These are phyloP conservation scores for Trypanosoma avium DNA, from an alignment of 208 protist species.

Conservation along the genomic window DNA sequence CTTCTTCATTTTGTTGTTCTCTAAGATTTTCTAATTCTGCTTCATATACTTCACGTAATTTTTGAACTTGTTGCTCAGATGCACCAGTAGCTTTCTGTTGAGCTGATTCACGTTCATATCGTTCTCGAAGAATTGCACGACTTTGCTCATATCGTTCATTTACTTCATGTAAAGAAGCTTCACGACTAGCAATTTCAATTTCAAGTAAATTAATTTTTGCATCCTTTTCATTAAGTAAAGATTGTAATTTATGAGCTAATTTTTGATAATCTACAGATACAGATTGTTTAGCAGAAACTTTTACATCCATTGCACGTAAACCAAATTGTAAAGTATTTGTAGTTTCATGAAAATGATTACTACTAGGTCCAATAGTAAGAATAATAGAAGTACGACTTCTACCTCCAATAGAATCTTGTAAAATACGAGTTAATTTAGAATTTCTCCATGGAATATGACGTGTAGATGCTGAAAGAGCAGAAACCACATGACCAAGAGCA, in stretches of 20 bases:
- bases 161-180: constrained; percentile 70
- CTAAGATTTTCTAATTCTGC: constrained; percentile 80
- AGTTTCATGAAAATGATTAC: constrained; percentile 82
- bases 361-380: constrained; percentile 85
- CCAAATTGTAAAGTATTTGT: constrained; percentile 88
- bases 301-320: constrained; percentile 83
- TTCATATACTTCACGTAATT: constrained; percentile 77
- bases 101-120: constrained; percentile 64
- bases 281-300: constrained; percentile 74
- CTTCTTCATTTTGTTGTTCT: constrained; percentile 84
- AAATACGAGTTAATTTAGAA: constrained; percentile 90
- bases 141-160: constrained; percentile 64
- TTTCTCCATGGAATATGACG: constrained; percentile 91
- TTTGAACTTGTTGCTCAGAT: constrained; percentile 68
- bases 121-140: constrained; percentile 45
- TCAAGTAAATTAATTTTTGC: constrained; percentile 75
- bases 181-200: constrained; percentile 73
- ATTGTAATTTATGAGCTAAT: constrained; percentile 75
- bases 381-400: constrained; percentile 87
- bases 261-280: constrained; percentile 86
- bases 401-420: constrained; percentile 93
- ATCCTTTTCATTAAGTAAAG: constrained; percentile 66
- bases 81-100: constrained; percentile 56
- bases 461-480: constrained; percentile 59
- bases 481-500: constrained; percentile 84